Percentiles rank a stretch among this genome's conserved stretches.
Conservation (phyloP, 2,329 filamentous ascomycete species). For the Elsinoe fawcettii region DNA sequence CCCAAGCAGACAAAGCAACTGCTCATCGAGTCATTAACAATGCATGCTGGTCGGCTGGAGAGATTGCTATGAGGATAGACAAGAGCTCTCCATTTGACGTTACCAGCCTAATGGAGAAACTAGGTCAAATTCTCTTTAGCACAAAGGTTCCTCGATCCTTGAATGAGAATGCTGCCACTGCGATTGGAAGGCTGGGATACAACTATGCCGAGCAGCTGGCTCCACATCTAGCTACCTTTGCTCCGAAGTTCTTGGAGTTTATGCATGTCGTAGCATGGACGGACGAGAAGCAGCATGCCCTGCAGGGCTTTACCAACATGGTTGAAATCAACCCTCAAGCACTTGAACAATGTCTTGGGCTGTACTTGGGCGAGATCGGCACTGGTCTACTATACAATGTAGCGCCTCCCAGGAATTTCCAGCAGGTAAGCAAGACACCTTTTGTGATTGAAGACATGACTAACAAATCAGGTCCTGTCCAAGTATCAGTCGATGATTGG, state of each 20-base stretch:
- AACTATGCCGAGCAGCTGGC: slow-evolving; percentile 69
- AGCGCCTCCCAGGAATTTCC: slow-evolving; percentile 61
- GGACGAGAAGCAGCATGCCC: slow-evolving; percentile 89
- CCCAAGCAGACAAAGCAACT: slow-evolving; percentile 71
- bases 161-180: slow-evolving; percentile 89
- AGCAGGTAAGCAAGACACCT: slow-evolving; percentile 54
- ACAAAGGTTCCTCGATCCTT: slow-evolving; percentile 78
- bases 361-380: slow-evolving; percentile 80
- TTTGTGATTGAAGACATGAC: slow-evolving; percentile 19
- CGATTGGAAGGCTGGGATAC: slow-evolving; percentile 77
- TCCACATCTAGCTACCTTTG: slow-evolving; percentile 70
- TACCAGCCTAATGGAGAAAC: slow-evolving; percentile 65
- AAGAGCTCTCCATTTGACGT: slow-evolving; percentile 67
- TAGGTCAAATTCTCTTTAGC: slow-evolving; percentile 77
- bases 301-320: slow-evolving; percentile 80
- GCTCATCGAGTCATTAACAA: slow-evolving; percentile 95
- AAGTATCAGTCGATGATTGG: slow-evolving; percentile 49
- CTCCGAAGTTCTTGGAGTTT: slow-evolving; percentile 68
- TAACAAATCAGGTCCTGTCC: slow-evolving; percentile 37
- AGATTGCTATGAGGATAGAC: slow-evolving; percentile 76
- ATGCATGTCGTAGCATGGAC: slow-evolving; percentile 82
- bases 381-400: slow-evolving; percentile 55
- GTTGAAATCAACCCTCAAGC: slow-evolving; percentile 82
- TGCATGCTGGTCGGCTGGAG: slow-evolving; percentile 91
- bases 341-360: slow-evolving; percentile 76